Evolutionary conservation across 2,329 filamentous ascomycete genomes (phyloP).

Genomic region (Pseudogymnoascus sp.): DNA sequence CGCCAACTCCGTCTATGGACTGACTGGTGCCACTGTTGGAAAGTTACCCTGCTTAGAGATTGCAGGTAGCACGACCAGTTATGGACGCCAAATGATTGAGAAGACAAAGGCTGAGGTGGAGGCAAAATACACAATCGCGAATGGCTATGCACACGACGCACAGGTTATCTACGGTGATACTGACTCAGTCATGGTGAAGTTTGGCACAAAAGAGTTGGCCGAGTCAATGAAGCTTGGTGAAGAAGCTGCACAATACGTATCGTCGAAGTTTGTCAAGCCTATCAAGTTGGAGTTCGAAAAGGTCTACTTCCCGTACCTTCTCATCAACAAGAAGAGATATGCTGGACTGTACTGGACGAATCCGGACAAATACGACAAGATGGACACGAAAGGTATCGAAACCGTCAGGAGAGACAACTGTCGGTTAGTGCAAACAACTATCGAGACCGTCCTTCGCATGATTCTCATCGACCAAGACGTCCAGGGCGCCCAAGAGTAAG

Average conservation of each 20-base stretch:
- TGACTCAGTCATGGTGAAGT: slow-evolving; percentile 99
- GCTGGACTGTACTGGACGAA: slow-evolving; percentile 97
- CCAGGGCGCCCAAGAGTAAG: slow-evolving; percentile 85
- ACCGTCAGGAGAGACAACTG: slow-evolving; percentile 97
- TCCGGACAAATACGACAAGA: slow-evolving; percentile 92
- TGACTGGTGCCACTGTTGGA: slow-evolving; percentile 91
- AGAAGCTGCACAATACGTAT: slow-evolving; percentile 82
- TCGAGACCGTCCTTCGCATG: slow-evolving; percentile 92
- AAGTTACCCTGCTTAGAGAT: slow-evolving; percentile 93
- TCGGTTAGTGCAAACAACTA: slow-evolving; percentile 87
- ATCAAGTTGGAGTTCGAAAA: slow-evolving; percentile 99
- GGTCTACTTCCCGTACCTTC: slow-evolving; percentile 92
- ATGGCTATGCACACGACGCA: slow-evolving; percentile 89
- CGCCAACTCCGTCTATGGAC: slow-evolving; percentile 94
- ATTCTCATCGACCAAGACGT: slow-evolving; percentile 90
- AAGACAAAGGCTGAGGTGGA: slow-evolving; percentile 96
- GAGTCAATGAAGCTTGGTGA: slow-evolving; percentile 94
- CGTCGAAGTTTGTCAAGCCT: slow-evolving; percentile 84
- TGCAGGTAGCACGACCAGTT: slow-evolving; percentile 93
- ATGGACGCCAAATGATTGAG: slow-evolving; percentile 98
- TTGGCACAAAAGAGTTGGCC: slow-evolving; percentile 76
- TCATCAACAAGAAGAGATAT: slow-evolving; percentile 99
- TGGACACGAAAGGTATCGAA: slow-evolving; percentile 99
- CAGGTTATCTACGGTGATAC: slow-evolving; percentile 98
- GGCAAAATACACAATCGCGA: slow-evolving; percentile 77